Conservation (phyloP, 495 filamentous ascomycete genomes). For the Neurospora sp. region DNA sequence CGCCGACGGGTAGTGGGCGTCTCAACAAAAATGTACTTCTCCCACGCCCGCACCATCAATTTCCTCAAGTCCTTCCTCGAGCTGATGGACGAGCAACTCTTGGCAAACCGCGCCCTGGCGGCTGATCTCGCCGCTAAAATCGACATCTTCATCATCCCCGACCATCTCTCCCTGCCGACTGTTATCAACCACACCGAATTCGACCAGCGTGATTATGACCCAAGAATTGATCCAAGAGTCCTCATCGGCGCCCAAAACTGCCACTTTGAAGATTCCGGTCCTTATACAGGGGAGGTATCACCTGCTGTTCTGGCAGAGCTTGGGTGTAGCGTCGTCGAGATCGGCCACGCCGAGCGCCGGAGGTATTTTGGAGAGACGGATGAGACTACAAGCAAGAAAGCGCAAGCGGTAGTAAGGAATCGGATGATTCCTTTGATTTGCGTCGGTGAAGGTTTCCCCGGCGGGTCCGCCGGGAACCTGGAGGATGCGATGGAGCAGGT, state of each 20-base stretch:
- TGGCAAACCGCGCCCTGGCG: not conserved
- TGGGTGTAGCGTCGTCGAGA: constrained; percentile 60
- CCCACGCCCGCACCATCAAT: constrained; percentile 47
- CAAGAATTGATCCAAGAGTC: constrained; percentile 15
- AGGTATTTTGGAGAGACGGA: constrained; percentile 65
- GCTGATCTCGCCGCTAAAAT: constrained; percentile 25
- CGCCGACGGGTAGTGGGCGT: constrained; percentile 65
- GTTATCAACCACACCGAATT: constrained; percentile 41
- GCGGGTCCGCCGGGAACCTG: no score
- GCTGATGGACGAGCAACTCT: not conserved
- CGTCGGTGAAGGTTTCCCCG: constrained; percentile 50
- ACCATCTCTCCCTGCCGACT: constrained; percentile 57
- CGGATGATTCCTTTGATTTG: constrained; percentile 72
- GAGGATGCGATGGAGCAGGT: constrained; percentile 38
- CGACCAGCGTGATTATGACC: constrained; percentile 21
- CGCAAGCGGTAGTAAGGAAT: constrained; percentile 51
- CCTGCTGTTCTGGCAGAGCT: constrained; percentile 52
- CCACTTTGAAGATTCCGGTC: constrained; percentile 52
- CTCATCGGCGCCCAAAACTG: constrained; percentile 69
- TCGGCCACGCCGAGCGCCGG: constrained; percentile 71
- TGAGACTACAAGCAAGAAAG: constrained; percentile 51
- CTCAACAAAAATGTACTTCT: constrained; percentile 80
- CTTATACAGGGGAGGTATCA: constrained; percentile 71
- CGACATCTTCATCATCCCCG: constrained; percentile 62
- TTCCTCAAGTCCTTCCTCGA: constrained; percentile 52